Conservation (phyloP, 2,329 filamentous ascomycete genomes). For the Lecanicillium sp. region DNA sequence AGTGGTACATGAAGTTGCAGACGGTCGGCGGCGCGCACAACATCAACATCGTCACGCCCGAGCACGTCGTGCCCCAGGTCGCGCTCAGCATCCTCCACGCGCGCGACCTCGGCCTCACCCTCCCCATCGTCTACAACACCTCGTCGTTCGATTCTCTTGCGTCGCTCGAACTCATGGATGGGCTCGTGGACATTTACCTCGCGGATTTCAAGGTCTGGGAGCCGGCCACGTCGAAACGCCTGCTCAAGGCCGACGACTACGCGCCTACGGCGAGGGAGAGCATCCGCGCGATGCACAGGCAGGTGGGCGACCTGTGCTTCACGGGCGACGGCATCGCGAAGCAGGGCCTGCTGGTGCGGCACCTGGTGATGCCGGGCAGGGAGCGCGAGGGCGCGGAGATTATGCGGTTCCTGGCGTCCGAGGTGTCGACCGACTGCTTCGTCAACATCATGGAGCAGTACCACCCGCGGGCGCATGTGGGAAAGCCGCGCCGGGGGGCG, state of each 20-base stretch:
- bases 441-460: slow-evolving; percentile 91
- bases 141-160: slow-evolving; percentile 72
- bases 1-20: slow-evolving; percentile 80
- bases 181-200: slow-evolving; percentile 79
- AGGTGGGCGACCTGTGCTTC: slow-evolving; percentile 80
- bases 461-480: slow-evolving; percentile 72
- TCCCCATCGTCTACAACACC: slow-evolving; percentile 82
- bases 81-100: slow-evolving; percentile 70
- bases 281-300: slow-evolving; percentile 71
- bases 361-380: slow-evolving; percentile 79
- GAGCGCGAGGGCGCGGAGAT: slow-evolving; percentile 68
- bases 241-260: slow-evolving; percentile 76
- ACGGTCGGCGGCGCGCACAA: slow-evolving; percentile 78
- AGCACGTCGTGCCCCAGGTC: slow-evolving; percentile 82
- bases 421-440: slow-evolving; percentile 69
- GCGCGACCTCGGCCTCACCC: slow-evolving; percentile 57
- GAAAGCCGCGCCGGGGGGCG: slow-evolving; percentile 50
- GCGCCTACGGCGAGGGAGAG: slow-evolving; percentile 66
- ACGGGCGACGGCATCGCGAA: slow-evolving; percentile 76
- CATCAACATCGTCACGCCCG: slow-evolving; percentile 81
- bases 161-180: slow-evolving; percentile 67
- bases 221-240: slow-evolving; percentile 55
- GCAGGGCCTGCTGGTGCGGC: slow-evolving; percentile 66
- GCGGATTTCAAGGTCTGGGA: slow-evolving; percentile 85
- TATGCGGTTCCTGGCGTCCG: slow-evolving; percentile 66